Percentiles rank a stretch among this genome's conserved stretches.
These are phyloP conservation scores for Pichia sp. DNA, from an alignment of 1,139 yeast genomes.

Conservation along the genomic window DNA sequence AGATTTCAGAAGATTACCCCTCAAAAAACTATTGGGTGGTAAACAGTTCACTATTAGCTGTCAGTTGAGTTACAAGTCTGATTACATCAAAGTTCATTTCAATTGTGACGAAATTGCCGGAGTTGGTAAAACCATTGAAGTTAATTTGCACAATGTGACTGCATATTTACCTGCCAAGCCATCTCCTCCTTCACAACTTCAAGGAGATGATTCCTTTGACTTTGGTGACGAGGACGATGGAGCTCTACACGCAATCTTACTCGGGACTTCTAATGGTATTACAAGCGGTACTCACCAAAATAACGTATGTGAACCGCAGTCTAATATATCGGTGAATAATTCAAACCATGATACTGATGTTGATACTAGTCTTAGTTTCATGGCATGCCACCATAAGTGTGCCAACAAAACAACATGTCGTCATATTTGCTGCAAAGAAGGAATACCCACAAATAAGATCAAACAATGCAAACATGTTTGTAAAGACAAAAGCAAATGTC, in stretches of 20 bases:
- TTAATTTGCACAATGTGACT: constrained; percentile 3
- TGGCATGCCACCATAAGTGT: constrained; percentile 35
- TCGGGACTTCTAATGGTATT: too few relatives aligned
- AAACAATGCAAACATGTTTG: constrained; percentile 35
- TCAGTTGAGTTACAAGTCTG: constrained; percentile 16
- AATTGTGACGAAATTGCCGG: constrained; percentile 37
- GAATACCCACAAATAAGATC: constrained; percentile 22
- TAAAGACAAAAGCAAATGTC: constrained; percentile 32
- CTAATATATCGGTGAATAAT: background rate
- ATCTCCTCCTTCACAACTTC: too few relatives aligned
- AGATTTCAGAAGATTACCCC: constrained; percentile 34
- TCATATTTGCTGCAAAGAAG: constrained; percentile 39
- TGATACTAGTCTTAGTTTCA: constrained; percentile 20
- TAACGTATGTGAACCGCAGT: too few relatives aligned
- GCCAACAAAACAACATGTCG: constrained; percentile 33
- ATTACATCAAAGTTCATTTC: constrained; percentile 24
- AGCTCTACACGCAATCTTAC: background rate
- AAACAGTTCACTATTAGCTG: constrained; percentile 26
- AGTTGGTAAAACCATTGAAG: constrained; percentile 13
- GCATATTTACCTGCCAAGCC: background rate
- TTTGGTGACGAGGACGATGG: constrained; percentile 7
- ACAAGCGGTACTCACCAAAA: too few relatives aligned
- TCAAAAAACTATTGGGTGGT: constrained; percentile 25
- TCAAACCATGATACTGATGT: background rate
- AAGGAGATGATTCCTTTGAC: too few relatives aligned